phyloP scores from a whole-genome alignment of 257 asterid genomes.

The Solanum tarijense region DNA sequence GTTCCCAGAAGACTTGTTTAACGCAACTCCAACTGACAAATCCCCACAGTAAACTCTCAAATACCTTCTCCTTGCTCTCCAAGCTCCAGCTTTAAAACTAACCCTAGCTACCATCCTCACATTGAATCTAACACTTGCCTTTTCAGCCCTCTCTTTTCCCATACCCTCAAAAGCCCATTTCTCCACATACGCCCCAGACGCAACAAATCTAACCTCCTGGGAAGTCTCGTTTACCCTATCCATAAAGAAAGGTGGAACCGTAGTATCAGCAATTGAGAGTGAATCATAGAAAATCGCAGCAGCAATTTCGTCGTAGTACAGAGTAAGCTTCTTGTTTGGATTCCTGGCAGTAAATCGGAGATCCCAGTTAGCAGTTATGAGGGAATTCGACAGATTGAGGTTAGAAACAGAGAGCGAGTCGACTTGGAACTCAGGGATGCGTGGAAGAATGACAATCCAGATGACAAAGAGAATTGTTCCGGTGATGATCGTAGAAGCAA shows the following conservation, averaged over 20 bases:
- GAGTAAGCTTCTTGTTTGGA: conserved; percentile 66
- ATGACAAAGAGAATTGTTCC: conserved; percentile 53
- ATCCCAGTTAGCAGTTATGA: conserved; percentile 41
- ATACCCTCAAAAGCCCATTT: conserved; percentile 33
- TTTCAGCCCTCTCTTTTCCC: conserved; percentile 25
- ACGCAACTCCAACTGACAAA: conserved; percentile 33
- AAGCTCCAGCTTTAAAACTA: conserved; percentile 65
- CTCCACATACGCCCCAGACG: conserved; percentile 45
- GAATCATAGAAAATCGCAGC: conserved; percentile 29
- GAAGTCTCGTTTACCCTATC: conserved; percentile 46
- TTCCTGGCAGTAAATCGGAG: conserved; percentile 52
- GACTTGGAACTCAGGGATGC: conserved; percentile 64
- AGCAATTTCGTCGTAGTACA: conserved; percentile 38
- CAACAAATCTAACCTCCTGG: conserved; percentile 45
- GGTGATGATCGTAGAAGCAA: conserved; percentile 37
- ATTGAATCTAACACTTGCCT: conserved; percentile 37
- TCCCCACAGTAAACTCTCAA: conserved; percentile 72
- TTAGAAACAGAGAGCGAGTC: conserved; percentile 50
- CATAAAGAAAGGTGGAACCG: conserved; percentile 59
- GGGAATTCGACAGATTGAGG: conserved; percentile 31
- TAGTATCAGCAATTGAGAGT: conserved; percentile 29
- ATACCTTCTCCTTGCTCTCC: conserved; percentile 58
- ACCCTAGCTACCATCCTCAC: conserved; percentile 55
- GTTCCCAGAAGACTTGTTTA: conserved; percentile 31
- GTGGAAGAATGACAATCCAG: conserved; percentile 85